A percentile compares a stretch with the other conserved stretches of the same genome.
These are phyloP conservation scores for Malassezia sympodialis DNA, from an alignment of 1,284 basidiomycete genomes.

Conservation along the genomic window DNA sequence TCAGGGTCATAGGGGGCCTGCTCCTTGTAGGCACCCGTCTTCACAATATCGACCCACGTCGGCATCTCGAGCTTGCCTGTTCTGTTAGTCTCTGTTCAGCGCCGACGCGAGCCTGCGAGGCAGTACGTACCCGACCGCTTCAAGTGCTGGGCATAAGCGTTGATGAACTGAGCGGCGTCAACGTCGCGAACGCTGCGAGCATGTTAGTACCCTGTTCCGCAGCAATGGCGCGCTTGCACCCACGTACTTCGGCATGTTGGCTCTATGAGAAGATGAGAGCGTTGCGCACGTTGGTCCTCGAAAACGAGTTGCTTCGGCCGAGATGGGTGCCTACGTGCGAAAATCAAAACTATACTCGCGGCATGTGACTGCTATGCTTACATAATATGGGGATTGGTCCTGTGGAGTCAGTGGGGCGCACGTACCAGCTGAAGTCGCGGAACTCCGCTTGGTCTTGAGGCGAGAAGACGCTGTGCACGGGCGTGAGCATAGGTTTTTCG, in stretches of 20 bases:
- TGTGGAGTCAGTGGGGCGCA: constrained; percentile 12
- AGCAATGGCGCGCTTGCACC: neutral
- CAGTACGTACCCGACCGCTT: constrained; percentile 64
- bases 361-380: constrained; percentile 15
- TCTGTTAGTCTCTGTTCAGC: constrained; percentile 2
- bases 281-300: neutral
- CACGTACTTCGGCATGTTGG: constrained; percentile 44
- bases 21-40: constrained; percentile 96
- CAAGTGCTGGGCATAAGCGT: constrained; percentile 82
- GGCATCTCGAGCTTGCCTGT: constrained; percentile 88
- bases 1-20: constrained; percentile 97
- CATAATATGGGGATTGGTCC: constrained; percentile 12
- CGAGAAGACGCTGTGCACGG: constrained; percentile 90
- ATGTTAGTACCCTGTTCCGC: constrained; percentile 14
- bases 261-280: constrained; percentile 19
- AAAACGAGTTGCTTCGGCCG: constrained; percentile 11
- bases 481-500: constrained; percentile 93
- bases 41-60: constrained; percentile 97
- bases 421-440: constrained; percentile 35
- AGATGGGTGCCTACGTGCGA: constrained; percentile 11
- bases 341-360: constrained; percentile 15
- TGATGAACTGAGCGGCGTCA: constrained; percentile 73
- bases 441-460: constrained; percentile 67
- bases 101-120: neutral
- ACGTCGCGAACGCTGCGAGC: constrained; percentile 48